These are phyloP conservation scores for Oryza coarctata DNA, from an alignment of 176 grass and related monocot species.

Conservation along the genomic window DNA sequence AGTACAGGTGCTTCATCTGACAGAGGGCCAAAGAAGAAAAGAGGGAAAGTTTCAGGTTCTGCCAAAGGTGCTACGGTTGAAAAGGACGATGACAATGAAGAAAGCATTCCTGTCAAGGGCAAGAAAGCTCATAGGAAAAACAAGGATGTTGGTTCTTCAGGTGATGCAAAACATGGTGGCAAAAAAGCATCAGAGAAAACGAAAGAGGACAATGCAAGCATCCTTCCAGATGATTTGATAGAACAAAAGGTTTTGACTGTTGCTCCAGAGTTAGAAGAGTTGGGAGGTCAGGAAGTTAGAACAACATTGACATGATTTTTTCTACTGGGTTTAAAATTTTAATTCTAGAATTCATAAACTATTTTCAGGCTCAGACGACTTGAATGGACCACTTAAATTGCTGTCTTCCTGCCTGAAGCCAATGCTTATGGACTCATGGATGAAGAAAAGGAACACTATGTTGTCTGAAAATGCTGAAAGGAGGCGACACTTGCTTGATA, in stretches of 20 bases:
- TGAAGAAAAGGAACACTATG: constrained; percentile 82
- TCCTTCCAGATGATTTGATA: constrained; percentile 81
- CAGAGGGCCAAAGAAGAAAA: constrained; percentile 85
- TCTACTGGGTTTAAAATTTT: constrained; percentile 4
- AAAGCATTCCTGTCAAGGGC: constrained; percentile 73
- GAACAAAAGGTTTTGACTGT: constrained; percentile 70
- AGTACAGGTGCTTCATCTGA: constrained; percentile 63
- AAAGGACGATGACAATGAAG: constrained; percentile 74
- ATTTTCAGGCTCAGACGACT: constrained; percentile 53
- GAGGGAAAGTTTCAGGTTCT: constrained; percentile 63
- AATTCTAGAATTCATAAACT: constrained; percentile 16
- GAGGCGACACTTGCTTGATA: constrained; percentile 75
- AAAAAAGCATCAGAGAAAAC: constrained; percentile 75
- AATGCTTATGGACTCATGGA: constrained; percentile 83
- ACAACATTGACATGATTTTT: constrained; percentile 26
- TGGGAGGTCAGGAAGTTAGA: constrained; percentile 63
- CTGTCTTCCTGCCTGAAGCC: constrained; percentile 85
- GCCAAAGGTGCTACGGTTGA: constrained; percentile 56
- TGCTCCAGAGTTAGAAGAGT: constrained; percentile 77
- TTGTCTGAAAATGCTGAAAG: constrained; percentile 87
- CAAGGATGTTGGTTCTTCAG: constrained; percentile 66
- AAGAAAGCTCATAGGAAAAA: constrained; percentile 88
- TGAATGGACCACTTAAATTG: constrained; percentile 54
- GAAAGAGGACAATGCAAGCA: constrained; percentile 66
- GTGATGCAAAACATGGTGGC: constrained; percentile 47